Base-by-base conservation (phyloP, 352 stramenopile species). In the Elongisporangium undulatum region DNA sequence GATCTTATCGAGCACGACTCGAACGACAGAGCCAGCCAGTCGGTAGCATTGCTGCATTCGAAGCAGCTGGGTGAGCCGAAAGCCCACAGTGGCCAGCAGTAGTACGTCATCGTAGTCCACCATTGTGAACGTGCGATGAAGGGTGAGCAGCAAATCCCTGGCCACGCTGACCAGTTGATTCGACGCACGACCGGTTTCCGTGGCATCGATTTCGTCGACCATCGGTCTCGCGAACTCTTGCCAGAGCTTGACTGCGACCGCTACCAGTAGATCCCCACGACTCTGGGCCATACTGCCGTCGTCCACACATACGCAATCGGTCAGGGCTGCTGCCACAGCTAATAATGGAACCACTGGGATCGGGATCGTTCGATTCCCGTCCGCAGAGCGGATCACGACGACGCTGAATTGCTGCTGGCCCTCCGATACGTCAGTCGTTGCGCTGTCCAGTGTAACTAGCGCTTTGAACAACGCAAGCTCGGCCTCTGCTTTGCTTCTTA, bases 91-190 rank as follows among this genome's bases (percentile, higher is more conserved):
- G 0, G 66, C 74, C 39, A 82, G 69, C 21, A 88, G 62, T 9
- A 89, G 34, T 17, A 85, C 7, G 51, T 90, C 82, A 13, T 89
- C 79, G 38, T 82, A 75, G 15, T 84, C 63, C 6, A 76, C 51
- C 2, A 55, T 56, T 2, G 51, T 68, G n/a, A 89, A 73, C 7
- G 67, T 59, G 9, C 68, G 50, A 38, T 90, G 78, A 19, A 85
- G 64, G 4, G 70, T 51, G 50, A 85, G 52, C 12, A 89, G 55
- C 23, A 87, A 5, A 7, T 71, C 62, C 22, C 61, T 67, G 3
- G 71, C 51, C 2, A 81, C 23, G 8, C 21, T 39, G 2, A 72
- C 39, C 5, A 74, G 13, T 15, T 53, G 6, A 4, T 50, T 67
- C 34, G 71, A 55, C 4, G 82, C 51, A 7, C 61, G 26, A 9